phyloP scores from a whole-genome alignment of 768 basidiomycete genomes.

The Favolaschia claudopus region DNA sequence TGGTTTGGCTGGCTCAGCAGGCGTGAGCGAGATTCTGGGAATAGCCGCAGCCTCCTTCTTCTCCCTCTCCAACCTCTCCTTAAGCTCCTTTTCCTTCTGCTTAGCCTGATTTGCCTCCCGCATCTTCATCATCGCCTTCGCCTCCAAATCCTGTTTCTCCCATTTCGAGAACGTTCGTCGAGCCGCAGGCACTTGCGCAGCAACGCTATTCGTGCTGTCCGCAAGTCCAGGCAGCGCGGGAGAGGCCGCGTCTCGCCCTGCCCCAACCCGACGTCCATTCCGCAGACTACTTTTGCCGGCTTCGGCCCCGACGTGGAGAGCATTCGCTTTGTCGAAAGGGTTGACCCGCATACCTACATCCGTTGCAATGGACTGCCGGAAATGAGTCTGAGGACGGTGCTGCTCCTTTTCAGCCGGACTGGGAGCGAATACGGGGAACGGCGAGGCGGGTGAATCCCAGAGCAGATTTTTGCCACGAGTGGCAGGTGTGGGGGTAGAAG shows the following conservation, averaged over 20 bases:
- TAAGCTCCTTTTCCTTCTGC: slow-evolving; percentile 48
- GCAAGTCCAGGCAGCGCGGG: slow-evolving; percentile 37
- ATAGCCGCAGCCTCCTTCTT: slow-evolving; percentile 38
- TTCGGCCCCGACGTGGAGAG: slow-evolving; percentile 31
- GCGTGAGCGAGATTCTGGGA: slow-evolving; percentile 38
- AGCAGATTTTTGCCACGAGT: slow-evolving; percentile 69
- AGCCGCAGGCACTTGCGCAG: background rate
- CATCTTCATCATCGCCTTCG: slow-evolving; percentile 77
- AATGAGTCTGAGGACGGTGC: slow-evolving; percentile 30
- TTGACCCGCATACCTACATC: slow-evolving; percentile 52
- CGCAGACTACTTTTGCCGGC: slow-evolving; percentile 25
- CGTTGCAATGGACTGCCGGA: slow-evolving; percentile 56
- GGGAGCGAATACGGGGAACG: slow-evolving; percentile 34
- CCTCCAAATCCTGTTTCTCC: slow-evolving; percentile 89
- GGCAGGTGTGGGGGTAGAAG: slow-evolving; percentile 17
- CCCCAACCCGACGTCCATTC: slow-evolving; percentile 18
- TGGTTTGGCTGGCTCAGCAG: slow-evolving; percentile 32
- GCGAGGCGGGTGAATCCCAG: slow-evolving; percentile 67
- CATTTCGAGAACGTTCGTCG: slow-evolving; percentile 70
- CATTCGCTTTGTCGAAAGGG: slow-evolving; percentile 46
- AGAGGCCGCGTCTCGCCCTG: slow-evolving; percentile 16
- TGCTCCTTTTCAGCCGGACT: slow-evolving; percentile 36
- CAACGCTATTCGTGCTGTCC: slow-evolving; percentile 63
- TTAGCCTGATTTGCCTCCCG: slow-evolving; percentile 56
- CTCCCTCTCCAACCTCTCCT: slow-evolving; percentile 52